phyloP scores from a whole-genome alignment of 2,329 filamentous ascomycete genomes.

The Ilyonectria robusta region DNA sequence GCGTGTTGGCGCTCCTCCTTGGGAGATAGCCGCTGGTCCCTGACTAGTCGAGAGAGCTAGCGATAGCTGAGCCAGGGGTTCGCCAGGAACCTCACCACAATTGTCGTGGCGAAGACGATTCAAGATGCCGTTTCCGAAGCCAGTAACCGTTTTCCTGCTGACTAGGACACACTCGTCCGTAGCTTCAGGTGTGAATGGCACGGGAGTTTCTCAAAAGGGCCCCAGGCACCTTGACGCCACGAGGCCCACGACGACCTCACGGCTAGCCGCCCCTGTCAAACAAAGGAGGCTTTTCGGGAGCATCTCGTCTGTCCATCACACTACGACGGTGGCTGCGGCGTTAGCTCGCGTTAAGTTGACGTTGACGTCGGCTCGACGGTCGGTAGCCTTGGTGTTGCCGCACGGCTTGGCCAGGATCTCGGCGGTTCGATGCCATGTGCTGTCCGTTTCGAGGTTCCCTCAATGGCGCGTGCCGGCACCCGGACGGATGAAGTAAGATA shows the following conservation, averaged over 20 bases:
- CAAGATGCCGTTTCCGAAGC: not conserved
- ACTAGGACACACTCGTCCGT: conserved; percentile 1
- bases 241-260: too few species aligned
- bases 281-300: not conserved
- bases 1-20: not conserved
- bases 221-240: not conserved
- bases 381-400: not conserved
- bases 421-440: not conserved
- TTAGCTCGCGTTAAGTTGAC: not conserved
- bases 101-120: not conserved
- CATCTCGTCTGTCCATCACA: not conserved
- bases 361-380: not conserved
- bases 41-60: not conserved
- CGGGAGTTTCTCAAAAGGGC: not conserved
- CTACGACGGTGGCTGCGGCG: not conserved
- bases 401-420: not conserved
- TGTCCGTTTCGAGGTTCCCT: not conserved
- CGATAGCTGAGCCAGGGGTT: not conserved
- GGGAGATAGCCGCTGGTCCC: not conserved
- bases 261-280: too few species aligned
- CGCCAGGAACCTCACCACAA: not conserved
- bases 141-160: not conserved
- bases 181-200: not conserved
- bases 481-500: not conserved
- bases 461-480: not conserved